Base-by-base conservation (phyloP, 2,329 filamentous ascomycete genomes). In the Phialocephala sp. region DNA sequence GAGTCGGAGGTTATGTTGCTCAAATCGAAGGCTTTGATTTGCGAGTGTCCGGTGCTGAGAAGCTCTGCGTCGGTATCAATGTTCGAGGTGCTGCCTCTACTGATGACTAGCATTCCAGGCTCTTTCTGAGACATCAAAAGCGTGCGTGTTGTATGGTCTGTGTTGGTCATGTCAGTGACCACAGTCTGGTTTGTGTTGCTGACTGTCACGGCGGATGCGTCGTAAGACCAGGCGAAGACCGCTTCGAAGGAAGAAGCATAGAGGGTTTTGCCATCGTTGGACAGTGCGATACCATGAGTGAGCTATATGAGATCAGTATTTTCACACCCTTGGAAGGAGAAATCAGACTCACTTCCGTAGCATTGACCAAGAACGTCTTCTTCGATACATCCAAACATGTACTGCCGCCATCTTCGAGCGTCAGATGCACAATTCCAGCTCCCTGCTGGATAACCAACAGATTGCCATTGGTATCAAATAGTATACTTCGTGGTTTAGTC, bases 181-280 rank as follows among this genome's bases (percentile, higher is more conserved):
- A 93, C 66, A 2, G 83, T 85, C 65, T 80, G 80, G 59, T 81
- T 82, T 4, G 77, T 76, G 60, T 73, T 69, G 54, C 74, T 69
- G 52, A 86, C 81, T 4, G 83, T 82, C 57, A 79, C 80, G 9
- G 80, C 77, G 2, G 76, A 73, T n/a, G 85, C 77, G 73, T 91
- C 82, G 74, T 93, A 93, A 35, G 80, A 75, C 87, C 89, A 93
- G 1, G 85, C 79, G 73, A 82, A 89, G 39, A 91, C 87, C n/a
- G 81, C 79, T 57, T 84, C 80, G 6, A 81, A 74, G 1, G 83
- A 84, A 0, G 89, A 91, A 18, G 83, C 84, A 71, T 85, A 87
- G 61, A 88, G 74, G 1, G 81, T 86, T 47, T 77, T 80, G 61
- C 84, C 83, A 74, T 88, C 82, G 3, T 76, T 73, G 0, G 83